Evolutionary conservation across 176 grass and related monocot genomes (phyloP).

Genomic region (Thalia dealbata): DNA sequence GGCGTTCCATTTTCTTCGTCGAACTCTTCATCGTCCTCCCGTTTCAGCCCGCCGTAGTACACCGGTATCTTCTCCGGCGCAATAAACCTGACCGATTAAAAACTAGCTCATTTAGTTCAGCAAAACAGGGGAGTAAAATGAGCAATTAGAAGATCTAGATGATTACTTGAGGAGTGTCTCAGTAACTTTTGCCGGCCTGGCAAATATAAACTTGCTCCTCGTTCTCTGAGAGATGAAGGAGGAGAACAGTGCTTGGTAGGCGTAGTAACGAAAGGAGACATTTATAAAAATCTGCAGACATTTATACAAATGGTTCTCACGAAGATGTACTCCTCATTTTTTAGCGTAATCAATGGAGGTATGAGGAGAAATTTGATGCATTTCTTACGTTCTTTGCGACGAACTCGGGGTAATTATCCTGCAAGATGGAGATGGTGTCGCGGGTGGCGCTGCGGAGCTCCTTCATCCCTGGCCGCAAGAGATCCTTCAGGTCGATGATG

Average conservation of each 20-base stretch:
- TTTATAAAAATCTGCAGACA: constrained; percentile 37
- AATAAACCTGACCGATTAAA: constrained; percentile 22
- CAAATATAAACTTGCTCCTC: constrained; percentile 41
- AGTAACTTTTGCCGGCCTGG: constrained; percentile 26
- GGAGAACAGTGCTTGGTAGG: constrained; percentile 33
- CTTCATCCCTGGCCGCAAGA: constrained; percentile 20
- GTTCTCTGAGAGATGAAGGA: constrained; percentile 23
- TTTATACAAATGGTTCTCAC: too few species aligned
- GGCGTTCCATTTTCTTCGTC: constrained; percentile 17
- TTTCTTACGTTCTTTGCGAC: constrained; percentile 31
- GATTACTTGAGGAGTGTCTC: constrained; percentile 47
- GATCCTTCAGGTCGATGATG: constrained; percentile 36
- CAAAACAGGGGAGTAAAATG: too few species aligned
- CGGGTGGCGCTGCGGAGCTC: constrained; percentile 24
- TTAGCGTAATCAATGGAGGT: neutral
- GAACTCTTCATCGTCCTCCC: constrained; percentile 31
- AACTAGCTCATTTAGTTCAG: neutral
- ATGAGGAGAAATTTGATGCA: neutral
- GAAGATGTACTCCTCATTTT: too few species aligned
- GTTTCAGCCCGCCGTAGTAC: constrained; percentile 36
- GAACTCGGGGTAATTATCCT: constrained; percentile 40
- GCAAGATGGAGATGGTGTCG: constrained; percentile 24
- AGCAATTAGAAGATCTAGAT: neutral
- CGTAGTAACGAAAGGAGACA: constrained; percentile 26
- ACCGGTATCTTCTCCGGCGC: constrained; percentile 33